phyloP scores from a whole-genome alignment of 441 rosid genomes.

The Rhodomyrtus psidioides region DNA sequence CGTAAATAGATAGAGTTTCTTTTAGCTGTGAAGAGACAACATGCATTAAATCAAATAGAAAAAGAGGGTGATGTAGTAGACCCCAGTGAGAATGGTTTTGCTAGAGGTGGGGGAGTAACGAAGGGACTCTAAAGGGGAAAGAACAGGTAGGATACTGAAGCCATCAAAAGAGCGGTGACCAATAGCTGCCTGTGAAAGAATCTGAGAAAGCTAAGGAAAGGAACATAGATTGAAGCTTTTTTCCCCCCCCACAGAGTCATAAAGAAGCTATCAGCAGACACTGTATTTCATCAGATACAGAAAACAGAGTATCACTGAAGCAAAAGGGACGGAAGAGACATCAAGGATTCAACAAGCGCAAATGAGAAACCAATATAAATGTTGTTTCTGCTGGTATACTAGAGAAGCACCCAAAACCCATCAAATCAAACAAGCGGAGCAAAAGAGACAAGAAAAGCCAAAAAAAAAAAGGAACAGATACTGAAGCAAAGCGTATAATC shows the following conservation, averaged over 20 bases:
- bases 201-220: not conserved
- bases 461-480: not conserved
- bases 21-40: not conserved
- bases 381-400: not conserved
- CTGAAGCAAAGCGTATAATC: not conserved
- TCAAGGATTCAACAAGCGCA: not conserved
- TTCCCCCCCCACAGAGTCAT: not conserved
- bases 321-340: not conserved
- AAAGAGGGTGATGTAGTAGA: not conserved
- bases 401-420: not conserved
- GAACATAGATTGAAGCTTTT: not conserved
- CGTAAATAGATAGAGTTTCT: not conserved
- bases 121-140: not conserved
- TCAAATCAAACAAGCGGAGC: not conserved
- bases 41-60: not conserved
- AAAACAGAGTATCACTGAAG: not conserved
- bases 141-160: not conserved
- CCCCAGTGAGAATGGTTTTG: not conserved
- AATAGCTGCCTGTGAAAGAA: not conserved
- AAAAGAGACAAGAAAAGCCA: not conserved
- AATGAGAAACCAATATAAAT: not conserved
- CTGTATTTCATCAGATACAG: not conserved
- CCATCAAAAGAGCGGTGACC: not conserved
- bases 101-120: not conserved
- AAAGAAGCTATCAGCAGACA: not conserved